Conservation (phyloP, 306 rosid species). For the Trifolium dubium region DNA sequence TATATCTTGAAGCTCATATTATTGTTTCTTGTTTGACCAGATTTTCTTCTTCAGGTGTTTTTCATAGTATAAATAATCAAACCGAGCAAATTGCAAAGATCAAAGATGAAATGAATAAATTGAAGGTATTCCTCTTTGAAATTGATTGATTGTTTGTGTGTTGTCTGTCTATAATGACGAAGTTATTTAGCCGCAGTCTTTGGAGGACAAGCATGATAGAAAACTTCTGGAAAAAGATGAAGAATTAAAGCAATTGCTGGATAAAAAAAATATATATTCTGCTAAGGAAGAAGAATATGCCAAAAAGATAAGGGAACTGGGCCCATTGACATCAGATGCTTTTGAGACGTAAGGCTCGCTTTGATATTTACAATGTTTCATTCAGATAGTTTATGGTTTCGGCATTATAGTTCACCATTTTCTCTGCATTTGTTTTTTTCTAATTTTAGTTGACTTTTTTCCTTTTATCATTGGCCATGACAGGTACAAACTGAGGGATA, state of each 20-base stretch:
- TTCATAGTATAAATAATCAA: constrained; percentile 60
- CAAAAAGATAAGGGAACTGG: constrained; percentile 90
- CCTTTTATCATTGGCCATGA: constrained; percentile 41
- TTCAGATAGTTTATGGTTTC: no score
- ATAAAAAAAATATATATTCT: constrained; percentile 70
- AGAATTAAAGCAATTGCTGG: constrained; percentile 81
- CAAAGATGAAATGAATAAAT: constrained; percentile 79
- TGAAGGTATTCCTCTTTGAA: constrained; percentile 66
- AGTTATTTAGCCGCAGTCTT: constrained; percentile 58
- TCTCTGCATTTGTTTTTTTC: constrained; percentile 3
- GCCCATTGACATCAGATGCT: constrained; percentile 93
- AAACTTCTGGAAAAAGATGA: constrained; percentile 89
- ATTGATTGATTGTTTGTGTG: constrained; percentile 40
- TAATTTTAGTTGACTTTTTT: constrained; percentile 12
- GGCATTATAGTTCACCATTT: constrained; percentile 12
- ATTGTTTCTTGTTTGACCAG: constrained; percentile 44
- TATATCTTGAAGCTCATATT: constrained; percentile 24
- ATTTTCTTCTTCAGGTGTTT: constrained; percentile 63
- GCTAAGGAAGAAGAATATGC: constrained; percentile 90
- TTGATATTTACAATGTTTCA: no score
- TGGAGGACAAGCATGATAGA: constrained; percentile 81
- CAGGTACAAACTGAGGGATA: constrained; percentile 77
- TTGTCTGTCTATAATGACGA: constrained; percentile 38
- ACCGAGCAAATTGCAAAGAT: constrained; percentile 61
- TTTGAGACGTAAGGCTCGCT: constrained; percentile 89